Conservation (phyloP, 768 basidiomycete genomes). For the Amylocystis lapponica region DNA sequence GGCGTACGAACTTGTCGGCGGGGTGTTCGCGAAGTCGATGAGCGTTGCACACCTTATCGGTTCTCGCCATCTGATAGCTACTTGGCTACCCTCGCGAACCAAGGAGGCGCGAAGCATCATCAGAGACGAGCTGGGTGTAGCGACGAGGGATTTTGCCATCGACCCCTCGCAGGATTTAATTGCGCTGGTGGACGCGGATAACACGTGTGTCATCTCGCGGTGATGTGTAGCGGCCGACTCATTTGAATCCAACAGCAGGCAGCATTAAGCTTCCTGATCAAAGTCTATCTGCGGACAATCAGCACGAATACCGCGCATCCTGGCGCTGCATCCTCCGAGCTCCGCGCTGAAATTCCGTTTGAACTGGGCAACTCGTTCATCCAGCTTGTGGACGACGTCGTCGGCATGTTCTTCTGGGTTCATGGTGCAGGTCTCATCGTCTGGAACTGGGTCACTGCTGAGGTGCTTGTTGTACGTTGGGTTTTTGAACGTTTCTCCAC, state of each 20-base stretch:
- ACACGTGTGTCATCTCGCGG: conserved; percentile 7
- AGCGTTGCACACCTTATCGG: conserved; percentile 6
- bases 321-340: conserved; percentile 25
- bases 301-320: conserved; percentile 35
- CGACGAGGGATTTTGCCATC: conserved; percentile 53
- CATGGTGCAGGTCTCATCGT: conserved; percentile 32
- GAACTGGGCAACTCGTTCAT: conserved; percentile 31
- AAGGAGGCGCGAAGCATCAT: conserved; percentile 14
- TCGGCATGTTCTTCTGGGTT: conserved; percentile 41
- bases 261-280: conserved; percentile 13
- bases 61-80: conserved; percentile 19
- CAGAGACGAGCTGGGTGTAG: conserved; percentile 32
- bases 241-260: background rate
- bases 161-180: conserved; percentile 61
- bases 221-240: background rate
- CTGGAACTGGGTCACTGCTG: conserved; percentile 50
- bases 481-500: background rate
- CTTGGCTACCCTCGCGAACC: conserved; percentile 19
- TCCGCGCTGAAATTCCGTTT: conserved; percentile 21
- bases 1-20: conserved; percentile 59
- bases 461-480: conserved; percentile 36
- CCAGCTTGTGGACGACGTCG: conserved; percentile 49
- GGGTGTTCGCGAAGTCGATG: conserved; percentile 45
- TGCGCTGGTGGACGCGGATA: conserved; percentile 32
- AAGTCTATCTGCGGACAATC: conserved; percentile 42